These are phyloP conservation scores for Colletotrichum sp. DNA, from an alignment of 2,329 filamentous ascomycete species.

Conservation along the genomic window DNA sequence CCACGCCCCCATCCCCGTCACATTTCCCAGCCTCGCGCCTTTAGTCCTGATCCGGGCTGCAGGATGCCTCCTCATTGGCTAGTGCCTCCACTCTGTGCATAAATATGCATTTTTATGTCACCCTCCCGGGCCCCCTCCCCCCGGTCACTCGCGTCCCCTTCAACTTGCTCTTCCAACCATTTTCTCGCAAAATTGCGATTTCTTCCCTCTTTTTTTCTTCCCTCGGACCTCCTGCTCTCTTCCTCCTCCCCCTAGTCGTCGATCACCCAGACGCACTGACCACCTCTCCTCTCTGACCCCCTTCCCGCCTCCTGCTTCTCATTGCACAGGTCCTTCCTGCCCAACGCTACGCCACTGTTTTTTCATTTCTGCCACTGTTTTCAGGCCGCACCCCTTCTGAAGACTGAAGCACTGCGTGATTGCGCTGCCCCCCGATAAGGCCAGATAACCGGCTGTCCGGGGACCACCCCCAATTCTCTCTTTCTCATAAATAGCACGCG, in stretches of 20 bases:
- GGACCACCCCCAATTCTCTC: slow-evolving; percentile 35
- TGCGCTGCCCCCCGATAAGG: slow-evolving; percentile 37
- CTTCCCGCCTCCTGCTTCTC: slow-evolving; percentile 21
- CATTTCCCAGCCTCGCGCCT: slow-evolving; percentile 19
- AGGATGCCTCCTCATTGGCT: neutral
- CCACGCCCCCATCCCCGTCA: slow-evolving; percentile 8
- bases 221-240: neutral
- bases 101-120: slow-evolving; percentile 23
- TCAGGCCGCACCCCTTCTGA: slow-evolving; percentile 17
- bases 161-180: slow-evolving; percentile 22
- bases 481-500: slow-evolving; percentile 52
- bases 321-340: slow-evolving; percentile 18
- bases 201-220: slow-evolving; percentile 25
- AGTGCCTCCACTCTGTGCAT: slow-evolving; percentile 5
- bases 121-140: neutral
- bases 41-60: slow-evolving; percentile 1
- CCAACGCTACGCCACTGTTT: slow-evolving; percentile 33
- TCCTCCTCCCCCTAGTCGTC: slow-evolving; percentile 15
- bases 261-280: slow-evolving; percentile 19
- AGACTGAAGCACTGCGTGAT: neutral
- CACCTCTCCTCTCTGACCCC: slow-evolving; percentile 18
- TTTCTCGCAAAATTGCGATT: slow-evolving; percentile 31
- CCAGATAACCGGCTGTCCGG: slow-evolving; percentile 39
- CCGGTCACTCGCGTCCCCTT: neutral
- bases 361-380: slow-evolving; percentile 34